Conservation (phyloP, 352 stramenopile genomes). For the Pythium myriotylum region DNA sequence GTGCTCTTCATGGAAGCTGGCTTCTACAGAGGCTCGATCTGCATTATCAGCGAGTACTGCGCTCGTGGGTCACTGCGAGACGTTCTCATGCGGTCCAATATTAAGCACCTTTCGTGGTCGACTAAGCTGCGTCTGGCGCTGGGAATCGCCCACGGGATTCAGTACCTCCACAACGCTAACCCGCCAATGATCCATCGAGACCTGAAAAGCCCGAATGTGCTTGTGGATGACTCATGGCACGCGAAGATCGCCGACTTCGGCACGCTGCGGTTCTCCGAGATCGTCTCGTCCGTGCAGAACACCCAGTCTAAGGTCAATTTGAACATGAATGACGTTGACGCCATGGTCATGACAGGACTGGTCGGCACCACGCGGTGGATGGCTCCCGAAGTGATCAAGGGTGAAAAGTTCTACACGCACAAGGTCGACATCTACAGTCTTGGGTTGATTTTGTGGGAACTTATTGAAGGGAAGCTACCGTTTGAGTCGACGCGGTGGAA, state of each 20-base stretch:
- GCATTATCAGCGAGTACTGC: conserved; percentile 97
- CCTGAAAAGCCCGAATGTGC: conserved; percentile 90
- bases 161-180: conserved; percentile 90
- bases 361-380: conserved; percentile 90
- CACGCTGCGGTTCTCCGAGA: conserved; percentile 83
- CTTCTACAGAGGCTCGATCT: conserved; percentile 86
- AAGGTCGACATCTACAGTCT: conserved; percentile 92
- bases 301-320: conserved; percentile 24
- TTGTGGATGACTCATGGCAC: conserved; percentile 89
- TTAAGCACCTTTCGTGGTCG: conserved; percentile 78
- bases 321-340: conserved; percentile 14
- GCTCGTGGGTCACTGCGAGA: conserved; percentile 94
- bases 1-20: conserved; percentile 89
- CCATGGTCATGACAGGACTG: conserved; percentile 83
- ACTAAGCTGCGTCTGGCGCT: conserved; percentile 79
- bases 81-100: conserved; percentile 82
- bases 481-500: conserved; percentile 87
- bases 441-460: conserved; percentile 86
- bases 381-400: conserved; percentile 89
- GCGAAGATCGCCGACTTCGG: conserved; percentile 92
- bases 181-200: conserved; percentile 92
- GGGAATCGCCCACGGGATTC: conserved; percentile 84
- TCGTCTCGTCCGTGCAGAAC: conserved; percentile 74
- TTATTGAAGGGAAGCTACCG: conserved; percentile 82
- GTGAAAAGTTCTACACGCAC: conserved; percentile 84